Percentiles rank a stretch among this genome's conserved stretches.
Conservation (phyloP, 1,139 yeast genomes). For the Blastobotrys aristatus region DNA sequence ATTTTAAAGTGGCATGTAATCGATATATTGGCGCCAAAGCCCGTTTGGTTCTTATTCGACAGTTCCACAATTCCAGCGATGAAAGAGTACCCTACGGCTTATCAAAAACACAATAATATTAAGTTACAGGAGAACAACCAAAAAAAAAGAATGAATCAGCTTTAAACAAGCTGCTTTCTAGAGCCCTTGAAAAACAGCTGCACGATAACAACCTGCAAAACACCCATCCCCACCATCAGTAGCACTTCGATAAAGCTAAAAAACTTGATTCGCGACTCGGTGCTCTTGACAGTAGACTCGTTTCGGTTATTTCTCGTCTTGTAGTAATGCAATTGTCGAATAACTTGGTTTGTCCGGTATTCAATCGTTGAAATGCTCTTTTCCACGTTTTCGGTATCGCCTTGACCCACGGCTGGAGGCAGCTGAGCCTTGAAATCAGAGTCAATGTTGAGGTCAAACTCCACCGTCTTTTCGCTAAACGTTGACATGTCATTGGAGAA, state of each 20-base stretch:
- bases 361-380: slow-evolving; percentile 57
- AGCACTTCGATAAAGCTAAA: slow-evolving; percentile 78
- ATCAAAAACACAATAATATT: too few species aligned
- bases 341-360: slow-evolving; percentile 56
- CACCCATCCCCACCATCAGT: slow-evolving; percentile 82
- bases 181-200: slow-evolving; percentile 82
- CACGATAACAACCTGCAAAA: slow-evolving; percentile 74
- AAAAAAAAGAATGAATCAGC: background rate
- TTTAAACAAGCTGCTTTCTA: slow-evolving; percentile 68
- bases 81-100: too few species aligned
- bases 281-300: slow-evolving; percentile 84
- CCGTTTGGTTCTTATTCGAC: too few species aligned
- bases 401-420: slow-evolving; percentile 53
- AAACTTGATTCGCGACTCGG: slow-evolving; percentile 80
- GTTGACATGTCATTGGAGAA: slow-evolving; percentile 85
- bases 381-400: slow-evolving; percentile 47
- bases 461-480: slow-evolving; percentile 81
- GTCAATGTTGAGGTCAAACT: slow-evolving; percentile 62
- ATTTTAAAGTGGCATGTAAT: too few species aligned
- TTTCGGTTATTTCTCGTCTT: slow-evolving; percentile 90
- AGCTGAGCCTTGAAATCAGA: slow-evolving; percentile 58
- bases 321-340: slow-evolving; percentile 70
- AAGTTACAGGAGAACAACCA: too few species aligned
- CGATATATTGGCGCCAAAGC: too few species aligned
- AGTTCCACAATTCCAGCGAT: too few species aligned